Conservation (phyloP, 2,329 filamentous ascomycete species). For the Tothia fuscella region DNA sequence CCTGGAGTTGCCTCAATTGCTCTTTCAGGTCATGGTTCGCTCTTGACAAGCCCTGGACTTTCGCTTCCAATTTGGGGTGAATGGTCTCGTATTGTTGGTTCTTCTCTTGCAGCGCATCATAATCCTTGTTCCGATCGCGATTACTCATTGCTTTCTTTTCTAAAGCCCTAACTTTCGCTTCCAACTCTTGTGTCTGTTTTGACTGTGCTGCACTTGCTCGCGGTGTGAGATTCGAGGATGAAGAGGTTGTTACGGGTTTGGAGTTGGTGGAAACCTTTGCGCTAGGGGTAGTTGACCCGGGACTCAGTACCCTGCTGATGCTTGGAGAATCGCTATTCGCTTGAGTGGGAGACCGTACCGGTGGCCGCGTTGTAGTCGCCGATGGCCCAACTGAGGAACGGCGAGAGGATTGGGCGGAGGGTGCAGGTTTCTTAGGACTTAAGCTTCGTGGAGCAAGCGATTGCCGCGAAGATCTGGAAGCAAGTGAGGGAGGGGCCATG, state of each 20-base stretch:
- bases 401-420: constrained; percentile 3
- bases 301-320: constrained; percentile 9
- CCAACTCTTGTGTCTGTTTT: constrained; percentile 70
- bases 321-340: constrained; percentile 5
- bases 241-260: constrained; percentile 11
- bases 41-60: constrained; percentile 73
- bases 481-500: constrained; percentile 24
- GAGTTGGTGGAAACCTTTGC: constrained; percentile 14
- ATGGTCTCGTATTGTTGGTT: constrained; percentile 69
- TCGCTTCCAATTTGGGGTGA: constrained; percentile 81
- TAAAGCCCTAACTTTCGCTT: constrained; percentile 74
- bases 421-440: constrained; percentile 10
- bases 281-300: constrained; percentile 7
- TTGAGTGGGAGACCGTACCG: neutral
- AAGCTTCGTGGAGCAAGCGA: neutral
- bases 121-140: constrained; percentile 66
- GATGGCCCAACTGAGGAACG: neutral
- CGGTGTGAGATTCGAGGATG: constrained; percentile 1
- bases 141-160: constrained; percentile 82
- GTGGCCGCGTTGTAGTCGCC: neutral
- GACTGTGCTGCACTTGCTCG: constrained; percentile 16
- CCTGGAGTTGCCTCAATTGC: constrained; percentile 63
- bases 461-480: constrained; percentile 21
- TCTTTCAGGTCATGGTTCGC: constrained; percentile 68
- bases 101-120: constrained; percentile 67